phyloP scores from a whole-genome alignment of 805 yeast genomes.

The Myxozyma vanderwaltii region DNA sequence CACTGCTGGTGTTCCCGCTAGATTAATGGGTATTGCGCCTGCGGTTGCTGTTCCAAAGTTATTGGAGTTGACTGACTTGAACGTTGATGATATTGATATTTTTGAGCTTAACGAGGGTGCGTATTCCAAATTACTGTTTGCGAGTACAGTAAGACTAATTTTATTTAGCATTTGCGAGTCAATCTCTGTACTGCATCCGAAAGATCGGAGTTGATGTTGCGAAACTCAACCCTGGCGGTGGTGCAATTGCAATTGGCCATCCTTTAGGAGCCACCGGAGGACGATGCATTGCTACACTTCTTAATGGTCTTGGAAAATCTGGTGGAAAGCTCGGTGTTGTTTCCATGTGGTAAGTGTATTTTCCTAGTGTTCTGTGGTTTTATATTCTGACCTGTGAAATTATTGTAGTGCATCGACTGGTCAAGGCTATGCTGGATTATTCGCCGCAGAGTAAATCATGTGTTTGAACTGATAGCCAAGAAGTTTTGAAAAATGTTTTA shows the following conservation, averaged over 20 bases:
- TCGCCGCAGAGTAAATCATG: constrained; percentile 20
- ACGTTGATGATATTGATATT: constrained; percentile 65
- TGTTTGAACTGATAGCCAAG: no score
- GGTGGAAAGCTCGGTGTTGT: constrained; percentile 45
- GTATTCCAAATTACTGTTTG: neutral
- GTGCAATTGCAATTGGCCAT: constrained; percentile 92
- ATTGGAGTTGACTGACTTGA: constrained; percentile 67
- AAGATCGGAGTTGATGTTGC: constrained; percentile 59
- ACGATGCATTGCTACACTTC: constrained; percentile 45
- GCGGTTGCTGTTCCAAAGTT: constrained; percentile 87
- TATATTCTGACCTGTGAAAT: neutral
- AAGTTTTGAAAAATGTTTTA: no score
- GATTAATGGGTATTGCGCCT: constrained; percentile 88
- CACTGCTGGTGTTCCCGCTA: constrained; percentile 84
- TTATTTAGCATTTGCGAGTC: constrained; percentile 73
- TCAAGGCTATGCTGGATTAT: constrained; percentile 26
- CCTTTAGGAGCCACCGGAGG: constrained; percentile 75
- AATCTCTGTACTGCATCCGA: constrained; percentile 79
- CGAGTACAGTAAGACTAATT: no score
- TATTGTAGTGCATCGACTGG: constrained; percentile 20
- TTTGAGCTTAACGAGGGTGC: constrained; percentile 73
- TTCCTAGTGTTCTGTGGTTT: no score
- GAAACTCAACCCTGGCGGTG: constrained; percentile 84
- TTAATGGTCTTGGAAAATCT: constrained; percentile 42
- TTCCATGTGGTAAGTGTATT: constrained; percentile 43